phyloP scores from a whole-genome alignment of 2,329 filamentous ascomycete species.

The Aspergillus jensenii region DNA sequence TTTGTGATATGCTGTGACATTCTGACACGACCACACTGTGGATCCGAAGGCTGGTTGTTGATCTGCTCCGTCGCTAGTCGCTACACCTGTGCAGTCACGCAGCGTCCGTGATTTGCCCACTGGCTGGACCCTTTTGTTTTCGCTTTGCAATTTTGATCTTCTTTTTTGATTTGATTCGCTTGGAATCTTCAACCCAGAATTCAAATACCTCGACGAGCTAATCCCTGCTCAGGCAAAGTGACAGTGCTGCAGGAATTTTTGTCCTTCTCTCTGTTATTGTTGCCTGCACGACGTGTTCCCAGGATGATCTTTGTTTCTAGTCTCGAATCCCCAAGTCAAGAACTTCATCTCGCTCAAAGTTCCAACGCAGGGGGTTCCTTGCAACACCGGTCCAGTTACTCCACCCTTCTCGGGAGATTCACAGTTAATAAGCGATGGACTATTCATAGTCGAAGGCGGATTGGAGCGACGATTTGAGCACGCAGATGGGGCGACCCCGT shows the following conservation, averaged over 20 bases:
- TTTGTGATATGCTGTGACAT: not conserved
- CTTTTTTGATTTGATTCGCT: not conserved
- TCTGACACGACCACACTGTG: conserved; percentile 13
- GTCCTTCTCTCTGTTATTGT: not conserved
- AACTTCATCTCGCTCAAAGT: not conserved
- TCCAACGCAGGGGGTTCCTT: not conserved
- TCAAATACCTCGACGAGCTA: not conserved
- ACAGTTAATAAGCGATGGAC: not conserved
- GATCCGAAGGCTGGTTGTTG: not conserved
- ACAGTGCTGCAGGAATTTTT: not conserved
- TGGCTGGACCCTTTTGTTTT: conserved; percentile 2
- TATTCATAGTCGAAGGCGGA: not conserved
- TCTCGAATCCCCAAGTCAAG: not conserved
- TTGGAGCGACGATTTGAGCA: not conserved
- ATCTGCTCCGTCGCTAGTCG: conserved; percentile 2
- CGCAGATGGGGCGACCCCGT: conserved; percentile 3
- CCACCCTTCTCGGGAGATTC: not conserved
- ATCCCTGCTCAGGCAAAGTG: not conserved
- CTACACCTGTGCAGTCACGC: not conserved
- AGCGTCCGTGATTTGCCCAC: not conserved
- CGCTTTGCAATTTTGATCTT: not conserved
- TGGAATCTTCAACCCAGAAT: conserved; percentile 1
- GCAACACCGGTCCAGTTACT: not conserved
- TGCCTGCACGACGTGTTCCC: not conserved
- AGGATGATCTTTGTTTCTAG: too few relatives aligned